Evolutionary conservation across 768 basidiomycete species (phyloP).

Genomic region (Hypholoma fasciculare): DNA sequence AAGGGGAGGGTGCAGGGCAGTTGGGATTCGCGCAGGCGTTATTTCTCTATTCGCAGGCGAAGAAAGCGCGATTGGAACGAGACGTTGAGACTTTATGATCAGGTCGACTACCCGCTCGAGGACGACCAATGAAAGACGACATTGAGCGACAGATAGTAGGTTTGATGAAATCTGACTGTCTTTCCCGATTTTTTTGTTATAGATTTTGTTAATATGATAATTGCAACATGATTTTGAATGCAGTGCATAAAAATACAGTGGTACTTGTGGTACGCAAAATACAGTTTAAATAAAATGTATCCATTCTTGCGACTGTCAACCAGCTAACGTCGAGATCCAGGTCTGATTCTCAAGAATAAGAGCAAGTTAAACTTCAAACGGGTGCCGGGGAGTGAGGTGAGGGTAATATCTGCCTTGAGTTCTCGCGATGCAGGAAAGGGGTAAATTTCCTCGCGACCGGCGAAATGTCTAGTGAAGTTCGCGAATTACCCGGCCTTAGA

Average conservation of each 20-base stretch:
- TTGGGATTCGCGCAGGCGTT: slow-evolving; percentile 73
- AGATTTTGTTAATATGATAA: background rate
- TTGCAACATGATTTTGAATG: background rate
- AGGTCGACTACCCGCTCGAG: slow-evolving; percentile 78
- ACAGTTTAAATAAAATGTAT: background rate
- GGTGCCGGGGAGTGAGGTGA: background rate
- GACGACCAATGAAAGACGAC: slow-evolving; percentile 17
- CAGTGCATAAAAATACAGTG: background rate
- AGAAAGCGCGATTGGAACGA: slow-evolving; percentile 92
- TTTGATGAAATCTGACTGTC: background rate
- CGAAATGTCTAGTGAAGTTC: too few relatives aligned
- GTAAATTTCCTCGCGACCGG: too few relatives aligned
- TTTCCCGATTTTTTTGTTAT: background rate
- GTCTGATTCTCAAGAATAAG: background rate
- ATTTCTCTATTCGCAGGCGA: slow-evolving; percentile 77
- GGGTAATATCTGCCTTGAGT: background rate
- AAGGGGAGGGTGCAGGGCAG: slow-evolving; percentile 67
- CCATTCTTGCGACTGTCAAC: background rate
- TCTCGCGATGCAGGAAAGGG: too few relatives aligned
- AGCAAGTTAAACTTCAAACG: background rate
- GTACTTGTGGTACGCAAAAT: too few relatives aligned
- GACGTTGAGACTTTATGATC: slow-evolving; percentile 76
- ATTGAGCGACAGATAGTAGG: background rate
- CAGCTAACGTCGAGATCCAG: background rate
- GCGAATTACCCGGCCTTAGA: background rate